Conservation (phyloP, 352 stramenopile genomes). For the Globisporangium acanthophoron region DNA sequence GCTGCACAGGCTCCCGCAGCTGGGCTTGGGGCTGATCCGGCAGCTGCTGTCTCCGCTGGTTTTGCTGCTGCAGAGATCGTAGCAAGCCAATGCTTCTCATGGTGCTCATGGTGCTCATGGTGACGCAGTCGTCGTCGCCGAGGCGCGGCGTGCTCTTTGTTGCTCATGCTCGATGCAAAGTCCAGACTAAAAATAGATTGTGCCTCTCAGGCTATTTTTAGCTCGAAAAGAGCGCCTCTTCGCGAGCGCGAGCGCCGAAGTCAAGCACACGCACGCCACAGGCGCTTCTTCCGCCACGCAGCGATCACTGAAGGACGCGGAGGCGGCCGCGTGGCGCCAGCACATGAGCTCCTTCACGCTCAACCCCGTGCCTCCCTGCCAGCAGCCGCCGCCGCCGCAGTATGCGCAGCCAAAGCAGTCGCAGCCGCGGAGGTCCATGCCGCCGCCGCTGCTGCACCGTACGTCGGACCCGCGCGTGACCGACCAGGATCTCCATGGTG, state of each 20-base stretch:
- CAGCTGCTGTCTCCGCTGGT: too few species aligned
- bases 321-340: constrained; percentile 13
- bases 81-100: too few species aligned
- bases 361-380: constrained; percentile 2
- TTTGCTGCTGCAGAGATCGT: too few species aligned
- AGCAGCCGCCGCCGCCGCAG: neutral
- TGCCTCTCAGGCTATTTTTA: too few species aligned
- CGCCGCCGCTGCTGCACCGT: constrained; percentile 37
- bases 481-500: constrained; percentile 46
- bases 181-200: too few species aligned
- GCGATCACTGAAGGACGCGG: constrained; percentile 2
- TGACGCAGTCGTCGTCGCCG: too few species aligned
- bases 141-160: too few species aligned
- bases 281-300: neutral
- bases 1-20: too few species aligned
- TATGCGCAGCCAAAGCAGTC: neutral
- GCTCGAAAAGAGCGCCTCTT: too few species aligned
- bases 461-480: constrained; percentile 62
- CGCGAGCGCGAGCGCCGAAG: neutral
- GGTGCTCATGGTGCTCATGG: too few species aligned
- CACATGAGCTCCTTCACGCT: constrained; percentile 18
- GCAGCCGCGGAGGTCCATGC: constrained; percentile 13
- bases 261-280: neutral
- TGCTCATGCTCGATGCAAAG: too few species aligned
- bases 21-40: too few species aligned